Base-by-base conservation (phyloP, 176 grass and related monocot genomes). In the Phoenix dactylifera region DNA sequence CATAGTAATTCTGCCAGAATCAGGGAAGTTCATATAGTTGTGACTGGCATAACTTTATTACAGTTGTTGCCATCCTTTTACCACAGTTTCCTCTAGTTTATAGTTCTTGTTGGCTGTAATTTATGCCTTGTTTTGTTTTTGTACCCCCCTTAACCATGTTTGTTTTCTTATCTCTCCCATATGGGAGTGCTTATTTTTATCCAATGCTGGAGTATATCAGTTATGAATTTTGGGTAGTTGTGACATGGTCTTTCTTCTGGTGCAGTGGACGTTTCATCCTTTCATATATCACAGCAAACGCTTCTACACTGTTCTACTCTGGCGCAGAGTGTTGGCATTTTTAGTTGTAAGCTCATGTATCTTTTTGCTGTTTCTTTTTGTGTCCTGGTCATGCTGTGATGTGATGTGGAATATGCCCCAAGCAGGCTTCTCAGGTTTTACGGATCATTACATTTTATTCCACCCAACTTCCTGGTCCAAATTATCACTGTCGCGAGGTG, bases 401-500 rank as follows among this genome's bases (percentile, higher is more conserved):
- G n/a, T 56, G 17, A 66, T 58, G 16, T 76, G 35, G 5, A 50
- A 17, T 25, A 60, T 73, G 65, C 0, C 64, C 67, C 77, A 0
- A 74, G 25, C 52, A 98, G 94, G 85, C 78, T 72, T 93, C 94
- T 59, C 94, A 98, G 44, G 59, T 82, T 71, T 89, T 98, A 72
- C 81, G 94, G 72, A 98, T 98, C 50, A 64, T 98, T 71, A 98
- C 94, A 74, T 98, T 98, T 64, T 98, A 98, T 74, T 88, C 85
- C 22, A 98, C 94, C 19, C 88, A 86, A 72, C 94, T 98, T 73
- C 94, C 94, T 6, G 94, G 94, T 62, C 94, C 94, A 70, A 98
- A 98, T 72, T 98, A 93, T 69, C 94, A 98, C 24, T 98, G 94
- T 61, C 94, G 94, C 4, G 94, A 93, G 93, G 93, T 96, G 83